These are phyloP conservation scores for Letharia lupina DNA, from an alignment of 495 filamentous ascomycete genomes.

Conservation along the genomic window DNA sequence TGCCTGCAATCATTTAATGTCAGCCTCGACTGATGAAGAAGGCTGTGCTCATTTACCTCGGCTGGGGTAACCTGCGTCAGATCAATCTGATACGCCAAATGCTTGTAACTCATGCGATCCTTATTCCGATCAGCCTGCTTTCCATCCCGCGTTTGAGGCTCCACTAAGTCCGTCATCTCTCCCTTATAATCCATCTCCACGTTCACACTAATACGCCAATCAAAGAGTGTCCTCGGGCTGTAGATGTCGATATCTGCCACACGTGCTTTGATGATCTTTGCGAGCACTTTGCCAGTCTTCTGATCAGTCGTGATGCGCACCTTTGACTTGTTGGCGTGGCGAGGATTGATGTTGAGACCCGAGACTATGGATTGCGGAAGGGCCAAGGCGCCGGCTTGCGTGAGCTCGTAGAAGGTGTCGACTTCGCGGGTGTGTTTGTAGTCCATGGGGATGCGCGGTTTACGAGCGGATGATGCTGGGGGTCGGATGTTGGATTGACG, in stretches of 20 bases:
- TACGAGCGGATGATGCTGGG: conserved; percentile 32
- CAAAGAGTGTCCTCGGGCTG: conserved; percentile 61
- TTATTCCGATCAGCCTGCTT: conserved; percentile 60
- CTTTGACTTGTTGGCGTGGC: conserved; percentile 47
- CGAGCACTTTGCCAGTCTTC: conserved; percentile 60
- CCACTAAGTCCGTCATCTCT: conserved; percentile 46
- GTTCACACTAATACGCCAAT: conserved; percentile 84
- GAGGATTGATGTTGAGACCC: conserved; percentile 45
- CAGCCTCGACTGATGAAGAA: conserved; percentile 2
- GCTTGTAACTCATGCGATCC: conserved; percentile 81
- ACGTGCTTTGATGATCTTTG: conserved; percentile 81
- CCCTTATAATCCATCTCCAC: conserved; percentile 83
- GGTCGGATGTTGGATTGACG: conserved; percentile 42
- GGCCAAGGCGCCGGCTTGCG: conserved; percentile 40
- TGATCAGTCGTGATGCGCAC: conserved; percentile 73
- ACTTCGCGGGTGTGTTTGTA: conserved; percentile 74
- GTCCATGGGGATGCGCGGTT: conserved; percentile 56
- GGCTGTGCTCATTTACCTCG: conserved; percentile 42
- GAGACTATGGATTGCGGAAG: conserved; percentile 50
- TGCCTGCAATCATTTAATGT: conserved; percentile 26
- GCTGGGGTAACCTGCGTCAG: conserved; percentile 71
- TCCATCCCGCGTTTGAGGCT: conserved; percentile 34
- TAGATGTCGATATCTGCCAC: conserved; percentile 76
- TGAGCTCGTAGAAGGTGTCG: conserved; percentile 75
- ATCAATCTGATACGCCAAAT: conserved; percentile 78